Evolutionary conservation across 73 alveolate genomes (phyloP), one percentile per base, ranked within the genome.

Genomic region (Tetrahymena malaccensis): DNA sequence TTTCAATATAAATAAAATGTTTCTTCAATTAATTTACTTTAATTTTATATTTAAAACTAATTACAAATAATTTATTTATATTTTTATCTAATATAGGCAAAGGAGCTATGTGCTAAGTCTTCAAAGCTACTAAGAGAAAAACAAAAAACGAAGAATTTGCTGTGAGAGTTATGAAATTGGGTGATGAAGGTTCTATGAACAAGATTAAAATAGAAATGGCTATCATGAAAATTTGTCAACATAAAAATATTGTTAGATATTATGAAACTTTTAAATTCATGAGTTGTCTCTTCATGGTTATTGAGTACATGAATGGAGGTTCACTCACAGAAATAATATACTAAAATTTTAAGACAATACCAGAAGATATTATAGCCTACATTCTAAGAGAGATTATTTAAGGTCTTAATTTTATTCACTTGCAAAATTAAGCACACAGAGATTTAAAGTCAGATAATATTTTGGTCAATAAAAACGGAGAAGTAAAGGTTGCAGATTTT

Each of bases 111-210:
- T 94, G 93, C 34, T n/a, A 94, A 27, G 96, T 94, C 9, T 94
- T 55, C 43, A 95, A 95, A 58, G 97, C 97, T 15, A 35, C 35
- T 31, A 93, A 95, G 43, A 95, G 97, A 55, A 89, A 33, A 40
- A 85, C 97, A 2, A 95, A 89, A 43, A 70, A 70, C 25, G 95
- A 85, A 15, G 97, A 95, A 95, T 94, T 43, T 19, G 97, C 97
- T 34, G 97, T 95, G 31, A 95, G 97, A 95, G 97, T 95, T 19
- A 95, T 95, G 97, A 95, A 95, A 85, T 15, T 95, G 44, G 95
- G 95, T 22, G 94, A 89, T 34, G 97, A 95, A 43, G 37, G 89
- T 12, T 70, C 89, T 5, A 95, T 89, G 83, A 33, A 85, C 16
- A 85, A 94, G 55, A 85, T 95, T 31, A 95, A 89, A 95, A 93